Conservation (phyloP, 2,329 filamentous ascomycete genomes). For the Talaromyces sp. region DNA sequence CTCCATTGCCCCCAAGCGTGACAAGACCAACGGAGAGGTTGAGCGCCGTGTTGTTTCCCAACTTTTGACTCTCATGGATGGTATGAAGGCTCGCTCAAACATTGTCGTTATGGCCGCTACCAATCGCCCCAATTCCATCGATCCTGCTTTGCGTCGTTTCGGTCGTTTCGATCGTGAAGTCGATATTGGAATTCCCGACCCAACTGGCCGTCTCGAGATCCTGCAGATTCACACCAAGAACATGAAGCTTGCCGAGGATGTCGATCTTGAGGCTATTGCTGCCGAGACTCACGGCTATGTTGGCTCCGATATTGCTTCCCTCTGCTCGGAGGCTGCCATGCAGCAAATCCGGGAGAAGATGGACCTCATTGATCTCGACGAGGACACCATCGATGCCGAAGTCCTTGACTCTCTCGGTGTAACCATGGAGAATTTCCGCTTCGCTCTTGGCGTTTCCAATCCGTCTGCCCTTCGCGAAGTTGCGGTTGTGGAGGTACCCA, state of each 20-base stretch:
- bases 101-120: constrained; percentile 99
- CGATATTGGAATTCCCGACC: constrained; percentile 95
- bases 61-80: constrained; percentile 98
- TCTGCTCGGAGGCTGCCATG: constrained; percentile 99
- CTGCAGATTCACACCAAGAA: constrained; percentile 99
- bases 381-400: constrained; percentile 98
- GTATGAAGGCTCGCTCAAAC: constrained; percentile 99
- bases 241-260: constrained; percentile 98
- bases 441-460: constrained; percentile 96
- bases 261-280: constrained; percentile 94
- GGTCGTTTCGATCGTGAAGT: constrained; percentile 98
- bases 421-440: constrained; percentile 99
- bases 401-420: constrained; percentile 97
- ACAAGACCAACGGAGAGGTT: constrained; percentile 91
- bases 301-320: constrained; percentile 94
- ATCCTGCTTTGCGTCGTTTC: constrained; percentile 95
- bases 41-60: constrained; percentile 99
- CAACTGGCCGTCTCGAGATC: constrained; percentile 96
- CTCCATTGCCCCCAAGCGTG: constrained; percentile 98
- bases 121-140: constrained; percentile 97
- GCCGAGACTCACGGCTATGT: constrained; percentile 98
- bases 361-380: constrained; percentile 97
- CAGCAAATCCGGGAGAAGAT: constrained; percentile 99
- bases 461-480: constrained; percentile 97
- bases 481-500: constrained; percentile 97